These are phyloP conservation scores for Aschersonia sp. DNA, from an alignment of 2,329 filamentous ascomycete genomes.

Conservation along the genomic window DNA sequence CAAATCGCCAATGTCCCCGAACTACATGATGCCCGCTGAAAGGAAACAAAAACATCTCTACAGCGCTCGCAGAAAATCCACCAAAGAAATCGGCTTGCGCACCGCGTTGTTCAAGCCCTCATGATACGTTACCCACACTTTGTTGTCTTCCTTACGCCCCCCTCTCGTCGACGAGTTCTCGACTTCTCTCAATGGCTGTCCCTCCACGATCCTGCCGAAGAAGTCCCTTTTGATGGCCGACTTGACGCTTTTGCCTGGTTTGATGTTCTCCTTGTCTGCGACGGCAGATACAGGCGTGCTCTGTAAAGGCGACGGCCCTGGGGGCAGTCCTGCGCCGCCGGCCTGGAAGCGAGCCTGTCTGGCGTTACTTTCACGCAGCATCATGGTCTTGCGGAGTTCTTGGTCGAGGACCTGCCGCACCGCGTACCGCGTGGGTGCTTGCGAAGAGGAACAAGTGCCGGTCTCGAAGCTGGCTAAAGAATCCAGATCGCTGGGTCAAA, in stretches of 20 bases:
- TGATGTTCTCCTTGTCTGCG: constrained; percentile 23
- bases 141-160: constrained; percentile 31
- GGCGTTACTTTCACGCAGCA: constrained; percentile 49
- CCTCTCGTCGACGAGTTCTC: constrained; percentile 19
- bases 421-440: constrained; percentile 73
- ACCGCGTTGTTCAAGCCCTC: constrained; percentile 91
- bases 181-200: constrained; percentile 21
- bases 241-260: constrained; percentile 17
- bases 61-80: constrained; percentile 60
- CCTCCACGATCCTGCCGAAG: constrained; percentile 60
- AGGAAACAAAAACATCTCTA: constrained; percentile 14
- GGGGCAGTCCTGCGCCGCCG: constrained; percentile 14
- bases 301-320: constrained; percentile 1
- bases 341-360: constrained; percentile 50
- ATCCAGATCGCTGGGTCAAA: constrained; percentile 49
- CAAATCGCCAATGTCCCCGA: not conserved
- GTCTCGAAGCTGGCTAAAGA: constrained; percentile 63
- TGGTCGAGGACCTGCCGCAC: constrained; percentile 88
- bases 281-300: constrained; percentile 7
- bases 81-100: constrained; percentile 68
- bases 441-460: constrained; percentile 37
- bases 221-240: constrained; percentile 59
- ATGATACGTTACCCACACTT: constrained; percentile 79
- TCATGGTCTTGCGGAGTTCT: constrained; percentile 64
- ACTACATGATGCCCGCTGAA: not conserved